Conservation (phyloP, 805 yeast genomes). For the Dipodascopsis uninucleata region DNA sequence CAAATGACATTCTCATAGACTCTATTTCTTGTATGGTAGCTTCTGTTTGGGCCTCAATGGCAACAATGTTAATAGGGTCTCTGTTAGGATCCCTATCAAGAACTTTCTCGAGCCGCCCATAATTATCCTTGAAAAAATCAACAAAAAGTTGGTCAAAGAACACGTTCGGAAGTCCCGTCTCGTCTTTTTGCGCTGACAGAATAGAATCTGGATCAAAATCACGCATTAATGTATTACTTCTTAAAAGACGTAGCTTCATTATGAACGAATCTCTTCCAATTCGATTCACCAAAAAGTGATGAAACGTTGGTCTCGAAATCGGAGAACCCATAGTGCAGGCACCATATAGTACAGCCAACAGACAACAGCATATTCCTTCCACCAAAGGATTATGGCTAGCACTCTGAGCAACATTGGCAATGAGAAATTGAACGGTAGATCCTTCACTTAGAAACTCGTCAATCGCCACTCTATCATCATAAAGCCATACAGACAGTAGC, state of each 20-base stretch:
- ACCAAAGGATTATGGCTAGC: conserved; percentile 52
- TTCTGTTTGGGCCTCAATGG: conserved; percentile 7
- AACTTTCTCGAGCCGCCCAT: conserved; percentile 62
- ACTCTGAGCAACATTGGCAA: conserved; percentile 54
- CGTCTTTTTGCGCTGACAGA: conserved; percentile 56
- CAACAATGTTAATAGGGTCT: conserved; percentile 51
- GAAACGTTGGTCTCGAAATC: conserved; percentile 53
- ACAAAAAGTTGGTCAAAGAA: conserved; percentile 67
- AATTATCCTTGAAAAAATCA: conserved; percentile 63
- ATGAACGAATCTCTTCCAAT: conserved; percentile 78
- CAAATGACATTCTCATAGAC: not conserved
- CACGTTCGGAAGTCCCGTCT: conserved; percentile 83
- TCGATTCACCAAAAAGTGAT: conserved; percentile 59
- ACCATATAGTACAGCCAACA: conserved; percentile 77
- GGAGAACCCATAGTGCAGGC: conserved; percentile 61
- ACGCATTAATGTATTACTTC: conserved; percentile 53
- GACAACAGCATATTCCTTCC: conserved; percentile 67
- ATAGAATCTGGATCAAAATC: conserved; percentile 53
- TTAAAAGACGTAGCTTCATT: conserved; percentile 67
- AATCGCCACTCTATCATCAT: conserved; percentile 71
- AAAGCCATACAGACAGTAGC: conserved; percentile 71
- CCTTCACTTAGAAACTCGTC: conserved; percentile 68
- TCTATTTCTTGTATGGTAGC: conserved; percentile 7
- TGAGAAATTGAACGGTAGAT: conserved; percentile 60
- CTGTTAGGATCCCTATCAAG: conserved; percentile 67